These are phyloP conservation scores for Microsporum canis DNA, from an alignment of 2,329 filamentous ascomycete genomes.

Conservation along the genomic window DNA sequence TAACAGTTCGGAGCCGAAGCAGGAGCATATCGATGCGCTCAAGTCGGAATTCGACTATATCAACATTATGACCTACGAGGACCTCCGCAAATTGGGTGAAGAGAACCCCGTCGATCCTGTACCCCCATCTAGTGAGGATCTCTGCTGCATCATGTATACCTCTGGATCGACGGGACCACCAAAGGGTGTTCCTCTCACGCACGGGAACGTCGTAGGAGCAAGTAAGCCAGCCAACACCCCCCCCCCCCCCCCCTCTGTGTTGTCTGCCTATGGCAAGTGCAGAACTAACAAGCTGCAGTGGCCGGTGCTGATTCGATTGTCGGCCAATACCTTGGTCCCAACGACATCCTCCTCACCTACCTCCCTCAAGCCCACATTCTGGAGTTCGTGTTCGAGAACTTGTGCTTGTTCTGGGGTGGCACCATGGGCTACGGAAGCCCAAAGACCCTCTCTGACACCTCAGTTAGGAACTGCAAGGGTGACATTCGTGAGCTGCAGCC, in stretches of 20 bases:
- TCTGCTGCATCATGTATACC: conserved; percentile 66
- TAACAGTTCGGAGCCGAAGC: conserved; percentile 38
- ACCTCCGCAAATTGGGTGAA: conserved; percentile 42
- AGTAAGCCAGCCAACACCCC: conserved; percentile 46
- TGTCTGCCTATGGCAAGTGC: not conserved
- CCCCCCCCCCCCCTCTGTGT: not conserved
- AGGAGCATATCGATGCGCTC: conserved; percentile 41
- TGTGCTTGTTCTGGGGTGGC: conserved; percentile 77
- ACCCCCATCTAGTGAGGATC: conserved; percentile 58
- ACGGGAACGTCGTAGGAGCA: conserved; percentile 67
- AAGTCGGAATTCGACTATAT: conserved; percentile 40
- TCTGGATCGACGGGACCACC: conserved; percentile 77
- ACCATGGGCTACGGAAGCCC: conserved; percentile 83
- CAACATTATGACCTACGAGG: conserved; percentile 41
- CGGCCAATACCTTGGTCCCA: conserved; percentile 62
- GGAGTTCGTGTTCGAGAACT: conserved; percentile 90
- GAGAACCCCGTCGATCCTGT: conserved; percentile 57
- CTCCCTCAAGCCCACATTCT: conserved; percentile 91
- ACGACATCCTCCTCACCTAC: conserved; percentile 76
- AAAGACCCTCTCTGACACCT: conserved; percentile 73
- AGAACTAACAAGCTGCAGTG: conserved; percentile 37
- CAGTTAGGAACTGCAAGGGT: conserved; percentile 78
- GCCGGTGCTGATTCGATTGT: conserved; percentile 72
- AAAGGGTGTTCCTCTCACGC: conserved; percentile 72
- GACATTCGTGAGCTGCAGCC: conserved; percentile 89